Base-by-base conservation (phyloP, 225 moss, liverwort and hornwort genomes). In the Physcomitrellopsis africana region DNA sequence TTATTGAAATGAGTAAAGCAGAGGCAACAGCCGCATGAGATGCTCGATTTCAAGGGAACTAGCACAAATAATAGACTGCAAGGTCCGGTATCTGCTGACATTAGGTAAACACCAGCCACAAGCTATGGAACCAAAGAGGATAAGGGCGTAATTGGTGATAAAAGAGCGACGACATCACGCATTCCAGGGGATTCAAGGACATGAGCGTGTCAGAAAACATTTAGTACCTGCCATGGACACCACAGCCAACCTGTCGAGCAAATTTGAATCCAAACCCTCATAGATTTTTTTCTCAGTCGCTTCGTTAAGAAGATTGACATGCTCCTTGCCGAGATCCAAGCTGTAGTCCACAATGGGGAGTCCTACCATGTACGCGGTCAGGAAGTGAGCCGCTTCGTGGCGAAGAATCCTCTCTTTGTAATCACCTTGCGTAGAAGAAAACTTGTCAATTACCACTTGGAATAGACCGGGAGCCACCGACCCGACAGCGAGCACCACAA, bases 301-400 rank as follows among this genome's bases (percentile, higher is more conserved):
- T 18, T 85, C 90, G 46, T 99, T 86, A 5, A 93, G 72, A 0
- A 99, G 86, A 65, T 99, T 99, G 46, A 99, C 93, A 56, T 99
- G 97, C 86, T 99, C 97, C 81, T 99, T 95, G 52, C 97, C 97
- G 46, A 95, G 79, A 41, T 99, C 95, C 72, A 93, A 72, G 43
- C 93, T 95, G 68, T 99, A 99, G 5, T 75, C 94, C 23, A 99
- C 73, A 19, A 99, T 88, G 9, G 97, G 97, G 47, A 99, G 59
- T 15, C 97, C 97, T 20, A 99, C 93, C 69, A 99, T 63, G 56
- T 99, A 99, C 22, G 97, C 97, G 82, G 91, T 91, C 63, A 99
- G 70, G 74, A 99, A 99, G 74, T 99, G 97, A 18, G 91, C 97
- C 3, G 95, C 97, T 79, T 99, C 97, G 68, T 99, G 97, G 18